Percentiles rank a stretch among this genome's conserved stretches.
Evolutionary conservation across 768 basidiomycete species (phyloP).

Genomic region (Dioszegia aurantiaca): DNA sequence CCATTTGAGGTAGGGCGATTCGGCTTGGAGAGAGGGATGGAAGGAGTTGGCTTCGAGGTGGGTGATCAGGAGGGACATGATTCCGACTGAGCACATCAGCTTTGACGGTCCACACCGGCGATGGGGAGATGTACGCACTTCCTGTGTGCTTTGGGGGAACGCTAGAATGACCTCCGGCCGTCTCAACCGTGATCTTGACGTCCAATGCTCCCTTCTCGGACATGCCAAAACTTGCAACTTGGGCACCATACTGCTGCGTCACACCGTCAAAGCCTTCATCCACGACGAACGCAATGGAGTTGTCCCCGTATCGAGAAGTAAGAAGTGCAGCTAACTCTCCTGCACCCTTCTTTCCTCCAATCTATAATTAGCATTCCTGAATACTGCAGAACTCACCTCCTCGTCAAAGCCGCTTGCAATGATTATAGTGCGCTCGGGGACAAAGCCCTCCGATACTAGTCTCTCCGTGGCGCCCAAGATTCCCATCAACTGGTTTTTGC

Average conservation of each 20-base stretch:
- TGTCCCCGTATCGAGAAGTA: conserved; percentile 63
- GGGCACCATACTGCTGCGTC: conserved; percentile 40
- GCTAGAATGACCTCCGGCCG: conserved; percentile 78
- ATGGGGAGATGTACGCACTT: conserved; percentile 37
- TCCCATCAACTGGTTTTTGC: conserved; percentile 61
- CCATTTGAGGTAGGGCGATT: conserved; percentile 46
- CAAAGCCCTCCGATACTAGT: conserved; percentile 63
- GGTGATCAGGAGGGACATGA: conserved; percentile 68
- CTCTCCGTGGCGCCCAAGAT: conserved; percentile 62
- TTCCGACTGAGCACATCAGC: conserved; percentile 61
- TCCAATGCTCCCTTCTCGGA: conserved; percentile 53
- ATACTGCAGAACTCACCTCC: conserved; percentile 55
- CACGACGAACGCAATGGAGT: conserved; percentile 72
- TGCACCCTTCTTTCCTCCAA: conserved; percentile 50
- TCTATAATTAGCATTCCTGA: conserved; percentile 17
- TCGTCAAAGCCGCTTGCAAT: conserved; percentile 65
- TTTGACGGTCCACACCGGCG: conserved; percentile 56
- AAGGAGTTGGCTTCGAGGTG: conserved; percentile 66
- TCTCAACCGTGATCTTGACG: conserved; percentile 45
- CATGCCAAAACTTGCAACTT: conserved; percentile 49
- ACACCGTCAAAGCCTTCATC: conserved; percentile 76
- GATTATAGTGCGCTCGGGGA: conserved; percentile 57
- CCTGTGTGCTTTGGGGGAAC: conserved; percentile 77
- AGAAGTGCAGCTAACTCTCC: conserved; percentile 55
- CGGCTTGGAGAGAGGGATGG: conserved; percentile 45